These are phyloP conservation scores for Psilocybe cubensis DNA, from an alignment of 768 basidiomycete species.

Conservation along the genomic window DNA sequence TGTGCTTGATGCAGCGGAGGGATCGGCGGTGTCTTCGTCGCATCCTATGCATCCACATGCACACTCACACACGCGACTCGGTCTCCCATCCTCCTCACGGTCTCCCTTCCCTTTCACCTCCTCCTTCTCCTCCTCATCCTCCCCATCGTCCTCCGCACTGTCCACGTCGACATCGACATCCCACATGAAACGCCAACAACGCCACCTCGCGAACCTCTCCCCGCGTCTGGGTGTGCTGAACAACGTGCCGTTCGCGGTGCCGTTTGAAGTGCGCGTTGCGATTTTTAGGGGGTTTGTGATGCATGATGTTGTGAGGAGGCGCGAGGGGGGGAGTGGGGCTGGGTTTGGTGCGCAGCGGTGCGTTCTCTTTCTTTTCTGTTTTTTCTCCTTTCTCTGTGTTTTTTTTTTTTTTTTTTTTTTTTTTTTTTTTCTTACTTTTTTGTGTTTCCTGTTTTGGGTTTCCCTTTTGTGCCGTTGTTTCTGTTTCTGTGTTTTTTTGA, in stretches of 20 bases:
- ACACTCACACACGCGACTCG: too few species aligned
- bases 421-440: background rate
- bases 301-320: conserved; percentile 22
- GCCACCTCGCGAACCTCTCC: conserved; percentile 74
- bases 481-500: background rate
- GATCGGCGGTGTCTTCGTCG: too few species aligned
- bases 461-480: background rate
- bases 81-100: too few species aligned
- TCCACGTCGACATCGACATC: background rate
- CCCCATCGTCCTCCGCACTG: background rate
- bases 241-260: conserved; percentile 95
- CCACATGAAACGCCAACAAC: conserved; percentile 51
- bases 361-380: background rate
- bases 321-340: background rate
- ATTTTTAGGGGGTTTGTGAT: conserved; percentile 88
- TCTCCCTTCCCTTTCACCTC: background rate
- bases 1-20: too few species aligned
- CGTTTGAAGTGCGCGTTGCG: conserved; percentile 87
- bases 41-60: too few species aligned
- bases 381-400: background rate
- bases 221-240: conserved; percentile 91
- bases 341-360: conserved; percentile 5
- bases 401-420: background rate
- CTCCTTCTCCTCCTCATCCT: background rate
- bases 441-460: background rate